Conservation (phyloP, 805 yeast genomes). For the Wickerhamomyces canadensis region DNA sequence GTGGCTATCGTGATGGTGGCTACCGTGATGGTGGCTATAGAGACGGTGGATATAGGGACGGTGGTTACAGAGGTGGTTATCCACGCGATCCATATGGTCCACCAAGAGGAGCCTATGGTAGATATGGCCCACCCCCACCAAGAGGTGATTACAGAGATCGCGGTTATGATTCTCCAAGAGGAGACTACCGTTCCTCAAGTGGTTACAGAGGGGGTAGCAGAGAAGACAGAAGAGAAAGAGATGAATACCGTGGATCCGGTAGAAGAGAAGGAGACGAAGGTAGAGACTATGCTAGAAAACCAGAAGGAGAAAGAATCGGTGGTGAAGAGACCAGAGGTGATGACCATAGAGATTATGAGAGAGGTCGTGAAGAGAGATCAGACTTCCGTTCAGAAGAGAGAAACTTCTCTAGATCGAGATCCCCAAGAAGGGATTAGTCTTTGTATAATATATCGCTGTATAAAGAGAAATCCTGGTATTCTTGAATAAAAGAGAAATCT, state of each 20-base stretch:
- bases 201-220: conserved; percentile 3
- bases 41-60: conserved; percentile 6
- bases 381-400: conserved; percentile 12
- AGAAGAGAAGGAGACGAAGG: conserved; percentile 15
- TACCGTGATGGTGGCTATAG: conserved; percentile 5
- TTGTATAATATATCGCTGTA: not conserved
- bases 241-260: conserved; percentile 10
- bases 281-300: not conserved
- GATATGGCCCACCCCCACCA: conserved; percentile 2
- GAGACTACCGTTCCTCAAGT: conserved; percentile 5
- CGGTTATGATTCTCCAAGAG: conserved; percentile 5
- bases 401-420: conserved; percentile 25
- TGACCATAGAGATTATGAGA: conserved; percentile 6
- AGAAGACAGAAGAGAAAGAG: conserved; percentile 4
- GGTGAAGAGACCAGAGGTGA: conserved; percentile 9
- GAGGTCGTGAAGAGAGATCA: conserved; percentile 12
- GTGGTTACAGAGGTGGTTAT: too few species aligned
- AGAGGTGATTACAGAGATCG: conserved; percentile 14
- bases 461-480: not conserved
- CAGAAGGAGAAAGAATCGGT: conserved; percentile 6
- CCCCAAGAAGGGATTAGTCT: conserved; percentile 23
- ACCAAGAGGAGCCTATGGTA: conserved; percentile 13
- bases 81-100: too few species aligned
- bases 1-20: conserved; percentile 9
- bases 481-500: too few species aligned